phyloP scores from a whole-genome alignment of 306 rosid species.

The Glycine soja region DNA sequence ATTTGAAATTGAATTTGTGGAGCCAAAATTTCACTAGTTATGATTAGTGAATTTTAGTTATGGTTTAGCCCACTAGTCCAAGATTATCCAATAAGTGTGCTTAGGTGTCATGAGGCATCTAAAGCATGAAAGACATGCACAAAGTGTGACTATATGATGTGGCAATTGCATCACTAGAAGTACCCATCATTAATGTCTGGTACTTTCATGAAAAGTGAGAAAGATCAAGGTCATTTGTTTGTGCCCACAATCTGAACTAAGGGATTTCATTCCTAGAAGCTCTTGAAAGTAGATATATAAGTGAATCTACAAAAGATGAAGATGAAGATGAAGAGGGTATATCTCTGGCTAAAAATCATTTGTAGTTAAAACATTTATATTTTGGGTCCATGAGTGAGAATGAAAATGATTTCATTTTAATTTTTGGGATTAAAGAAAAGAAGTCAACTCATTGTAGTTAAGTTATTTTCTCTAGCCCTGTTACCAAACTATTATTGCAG shows the following conservation, averaged over 20 bases:
- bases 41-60: too few relatives aligned
- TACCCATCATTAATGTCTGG: conserved; percentile 70
- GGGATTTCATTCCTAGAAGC: conserved; percentile 83
- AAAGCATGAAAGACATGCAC: too few relatives aligned
- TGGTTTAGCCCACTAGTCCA: too few relatives aligned
- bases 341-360: conserved; percentile 29
- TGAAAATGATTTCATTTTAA: conserved; percentile 27
- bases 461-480: not conserved
- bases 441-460: not conserved
- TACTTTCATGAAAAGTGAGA: conserved; percentile 75
- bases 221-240: conserved; percentile 76
- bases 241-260: conserved; percentile 64
- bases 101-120: too few relatives aligned
- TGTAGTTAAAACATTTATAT: conserved; percentile 12
- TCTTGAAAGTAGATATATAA: conserved; percentile 71
- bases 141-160: too few relatives aligned
- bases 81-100: too few relatives aligned
- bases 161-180: too few relatives aligned
- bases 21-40: too few relatives aligned
- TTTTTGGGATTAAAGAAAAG: conserved; percentile 2
- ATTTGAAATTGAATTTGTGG: too few relatives aligned
- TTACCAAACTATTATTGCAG: not conserved
- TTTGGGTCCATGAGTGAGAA: conserved; percentile 13
- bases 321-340: conserved; percentile 97
- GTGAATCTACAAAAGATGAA: conserved; percentile 74